Percentiles rank a stretch among this genome's conserved stretches.
These are phyloP conservation scores for Albifimbria verrucaria DNA, from an alignment of 2,329 filamentous ascomycete genomes.

Conservation along the genomic window DNA sequence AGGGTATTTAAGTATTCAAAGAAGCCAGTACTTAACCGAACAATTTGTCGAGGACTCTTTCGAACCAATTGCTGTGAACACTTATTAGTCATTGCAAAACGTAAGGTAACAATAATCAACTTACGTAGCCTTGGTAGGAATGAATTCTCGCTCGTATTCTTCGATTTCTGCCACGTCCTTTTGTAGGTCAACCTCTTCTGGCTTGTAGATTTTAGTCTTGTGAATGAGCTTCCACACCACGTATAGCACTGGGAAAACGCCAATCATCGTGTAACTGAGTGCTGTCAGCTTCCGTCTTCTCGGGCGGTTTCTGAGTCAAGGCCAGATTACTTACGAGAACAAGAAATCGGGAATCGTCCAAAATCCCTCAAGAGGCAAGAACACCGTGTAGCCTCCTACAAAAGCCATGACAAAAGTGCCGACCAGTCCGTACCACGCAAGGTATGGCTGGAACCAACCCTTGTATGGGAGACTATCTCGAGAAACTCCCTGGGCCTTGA, in stretches of 20 bases:
- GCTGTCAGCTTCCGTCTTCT: conserved; percentile 2
- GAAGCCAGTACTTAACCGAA: conserved; percentile 7
- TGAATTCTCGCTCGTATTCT: conserved; percentile 61
- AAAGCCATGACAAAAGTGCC: conserved; percentile 69
- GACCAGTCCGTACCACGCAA: conserved; percentile 62
- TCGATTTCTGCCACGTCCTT: conserved; percentile 64
- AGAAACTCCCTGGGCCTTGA: conserved; percentile 65
- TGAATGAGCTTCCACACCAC: conserved; percentile 69
- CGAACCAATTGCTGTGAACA: conserved; percentile 13
- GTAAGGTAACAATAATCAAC: conserved; percentile 13
- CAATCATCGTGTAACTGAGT: conserved; percentile 65
- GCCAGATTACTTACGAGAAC: conserved; percentile 55
- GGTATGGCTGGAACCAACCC: conserved; percentile 66
- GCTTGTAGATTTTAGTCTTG: conserved; percentile 54
- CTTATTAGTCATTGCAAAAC: not conserved
- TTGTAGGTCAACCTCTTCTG: conserved; percentile 60
- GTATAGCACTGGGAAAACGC: conserved; percentile 66
- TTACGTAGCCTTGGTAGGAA: conserved; percentile 51
- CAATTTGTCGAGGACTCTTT: conserved; percentile 11
- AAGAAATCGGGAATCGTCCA: conserved; percentile 71
- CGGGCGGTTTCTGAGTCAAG: not conserved
- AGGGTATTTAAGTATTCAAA: not conserved
- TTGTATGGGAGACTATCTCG: conserved; percentile 68
- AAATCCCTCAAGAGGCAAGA: conserved; percentile 54
- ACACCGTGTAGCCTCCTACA: conserved; percentile 73